Base-by-base conservation (phyloP, 305 asterid species). In the Fraxinus baroniana region DNA sequence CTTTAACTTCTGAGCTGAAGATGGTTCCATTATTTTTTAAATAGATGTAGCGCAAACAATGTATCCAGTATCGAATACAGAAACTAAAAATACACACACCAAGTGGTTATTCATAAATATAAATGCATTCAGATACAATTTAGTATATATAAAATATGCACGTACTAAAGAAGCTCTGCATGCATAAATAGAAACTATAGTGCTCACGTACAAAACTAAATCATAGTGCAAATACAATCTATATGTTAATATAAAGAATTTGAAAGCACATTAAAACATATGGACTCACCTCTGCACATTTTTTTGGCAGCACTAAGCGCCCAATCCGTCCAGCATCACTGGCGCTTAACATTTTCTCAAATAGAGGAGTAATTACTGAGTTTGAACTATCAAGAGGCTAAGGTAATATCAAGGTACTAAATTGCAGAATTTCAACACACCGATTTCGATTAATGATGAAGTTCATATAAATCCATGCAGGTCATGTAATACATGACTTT, bases 251-350 rank as follows among this genome's bases (percentile, higher is more conserved):
- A 28, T 17, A 71, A 74, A 64, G 79, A 66, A 62, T 41, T 64
- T 71, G 66, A 79, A 76, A 78, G 68, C 66, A 52, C 24, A n/a
- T 17, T 28, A 30, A 12, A 73, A 75, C 32, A 81, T 8, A 85
- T 81, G 78, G 76, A 78, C 93, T 91, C 82, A 93, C 99, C 98
- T 96, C 99, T 20, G 99, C 99, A 80, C 99, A 94, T 86, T 90
- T 96, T 86, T 96, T 96, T 39, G 99, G 99, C 76, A 96, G 91
- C 82, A 96, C 97, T 84, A 96, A 81, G 85, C 99, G 98, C 83
- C 99, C 99, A 80, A 96, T 89, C 87, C 95, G 84, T 71, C 99
- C 97, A 80, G 99, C 99, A 85, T 96, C 99, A 77, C 99, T 96
- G 81, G 99, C 98, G 83, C 97, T 96, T 75, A 96, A 85, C 92